These are phyloP conservation scores for Colletotrichum sp. DNA, from an alignment of 2,329 filamentous ascomycete species.

Conservation along the genomic window DNA sequence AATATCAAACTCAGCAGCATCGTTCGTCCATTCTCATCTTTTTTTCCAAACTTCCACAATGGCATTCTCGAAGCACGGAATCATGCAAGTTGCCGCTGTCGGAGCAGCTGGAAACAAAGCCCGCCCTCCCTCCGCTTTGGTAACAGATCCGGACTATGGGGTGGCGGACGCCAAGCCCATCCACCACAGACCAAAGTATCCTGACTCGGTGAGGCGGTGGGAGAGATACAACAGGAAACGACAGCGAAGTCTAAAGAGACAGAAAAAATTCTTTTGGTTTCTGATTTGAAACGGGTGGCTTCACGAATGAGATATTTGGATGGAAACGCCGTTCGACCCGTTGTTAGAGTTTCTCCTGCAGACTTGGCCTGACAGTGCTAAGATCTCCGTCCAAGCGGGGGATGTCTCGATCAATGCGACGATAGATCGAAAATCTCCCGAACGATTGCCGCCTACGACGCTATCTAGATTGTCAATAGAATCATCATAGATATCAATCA, in stretches of 20 bases:
- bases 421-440: background rate
- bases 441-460: background rate
- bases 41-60: background rate
- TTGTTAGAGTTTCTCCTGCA: background rate
- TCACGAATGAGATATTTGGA: background rate
- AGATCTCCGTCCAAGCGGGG: slow-evolving; percentile 8
- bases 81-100: background rate
- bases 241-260: background rate
- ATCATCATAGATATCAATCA: background rate
- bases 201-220: background rate
- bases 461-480: background rate
- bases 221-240: background rate
- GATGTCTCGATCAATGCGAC: background rate
- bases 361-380: background rate
- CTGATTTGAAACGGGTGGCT: slow-evolving; percentile 10
- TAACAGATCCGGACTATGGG: background rate
- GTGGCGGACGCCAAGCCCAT: background rate
- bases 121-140: background rate
- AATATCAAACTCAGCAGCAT: background rate
- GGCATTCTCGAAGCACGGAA: background rate
- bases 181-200: background rate
- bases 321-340: background rate
- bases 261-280: background rate
- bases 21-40: background rate
- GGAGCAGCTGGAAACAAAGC: background rate